These are phyloP conservation scores for Testicularia cyperi DNA, from an alignment of 1,284 basidiomycete species.

Conservation along the genomic window DNA sequence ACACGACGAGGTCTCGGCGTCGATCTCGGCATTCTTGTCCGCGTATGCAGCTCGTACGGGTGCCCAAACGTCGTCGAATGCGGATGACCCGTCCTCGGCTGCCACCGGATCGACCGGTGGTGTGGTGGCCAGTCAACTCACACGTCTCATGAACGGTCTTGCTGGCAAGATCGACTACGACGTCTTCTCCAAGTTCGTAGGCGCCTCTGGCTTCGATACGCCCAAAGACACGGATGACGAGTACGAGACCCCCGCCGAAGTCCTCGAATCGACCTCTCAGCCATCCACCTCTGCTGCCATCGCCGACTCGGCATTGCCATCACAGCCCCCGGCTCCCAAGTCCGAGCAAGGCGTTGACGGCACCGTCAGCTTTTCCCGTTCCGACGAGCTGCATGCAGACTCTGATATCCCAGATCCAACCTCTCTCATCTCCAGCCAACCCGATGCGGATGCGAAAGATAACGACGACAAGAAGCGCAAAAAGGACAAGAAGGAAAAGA, in stretches of 20 bases:
- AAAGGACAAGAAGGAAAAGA: constrained; percentile 13
- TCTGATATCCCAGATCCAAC: background rate
- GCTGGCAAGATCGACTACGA: constrained; percentile 22
- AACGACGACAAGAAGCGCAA: constrained; percentile 4
- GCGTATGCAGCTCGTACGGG: constrained; percentile 25
- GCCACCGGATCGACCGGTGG: constrained; percentile 12
- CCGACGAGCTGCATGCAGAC: background rate
- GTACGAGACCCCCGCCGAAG: constrained; percentile 1
- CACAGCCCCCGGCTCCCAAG: background rate
- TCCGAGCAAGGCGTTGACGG: background rate
- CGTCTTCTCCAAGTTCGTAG: constrained; percentile 4
- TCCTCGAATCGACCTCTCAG: background rate
- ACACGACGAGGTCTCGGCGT: constrained; percentile 3
- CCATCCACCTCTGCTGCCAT: no score
- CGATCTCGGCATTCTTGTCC: constrained; percentile 16
- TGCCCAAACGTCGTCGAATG: constrained; percentile 1
- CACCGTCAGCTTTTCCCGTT: background rate
- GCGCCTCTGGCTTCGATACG: background rate
- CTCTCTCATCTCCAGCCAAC: background rate
- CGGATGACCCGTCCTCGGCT: background rate
- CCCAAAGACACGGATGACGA: background rate
- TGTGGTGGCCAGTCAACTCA: constrained; percentile 23
- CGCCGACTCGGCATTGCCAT: no score
- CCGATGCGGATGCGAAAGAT: background rate
- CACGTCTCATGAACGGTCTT: constrained; percentile 22